Evolutionary conservation across 148 eudicot species (phyloP), one percentile per base, ranked within the genome.

Genomic region (Rheum nobile): DNA sequence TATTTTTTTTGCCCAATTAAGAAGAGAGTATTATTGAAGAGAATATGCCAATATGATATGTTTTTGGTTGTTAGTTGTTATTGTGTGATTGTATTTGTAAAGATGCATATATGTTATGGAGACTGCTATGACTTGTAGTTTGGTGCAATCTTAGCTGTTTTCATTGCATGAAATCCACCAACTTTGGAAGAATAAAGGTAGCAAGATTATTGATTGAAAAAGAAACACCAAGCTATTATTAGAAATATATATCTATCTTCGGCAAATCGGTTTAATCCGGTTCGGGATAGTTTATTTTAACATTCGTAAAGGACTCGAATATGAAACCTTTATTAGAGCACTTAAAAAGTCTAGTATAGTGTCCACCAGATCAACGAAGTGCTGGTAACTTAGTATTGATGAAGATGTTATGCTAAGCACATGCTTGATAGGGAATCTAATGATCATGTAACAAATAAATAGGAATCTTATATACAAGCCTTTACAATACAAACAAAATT

Each of bases 61-160:
- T 34, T 16, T 34, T 31, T 65, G 65, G 32, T 65, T 31, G 70
- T 65, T 65, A 10, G 19, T 61, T 12, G 37, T 65, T 65, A 17
- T 21, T 34, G 6, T 65, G 38, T 63, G 37, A 32, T 63, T 63
- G 69, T 63, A 63, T 32, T 28, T 65, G 41, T 65, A 65, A 65
- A 65, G 70, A 65, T 65, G 70, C 70, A 65, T 65, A 65, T 32
- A 17, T 65, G 69, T 12, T 61, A 61, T 61, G 35, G n/a, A 12
- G 19, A 61, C 19, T 55, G 19, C 39, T 37, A 37, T 37, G 39
- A 6, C 39, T 21, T 55, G 22, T 50, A 55, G 28, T 61, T 61
- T 61, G 68, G n/a, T 28, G 26, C 38, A 61, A 61, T 28, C 61
- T 57, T 57, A 24, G 34, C 65, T 57, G 32, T 57, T 57, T 24